Evolutionary conservation across 177 flowering plant species (phyloP).

Genomic region (Vitis hybrid): DNA sequence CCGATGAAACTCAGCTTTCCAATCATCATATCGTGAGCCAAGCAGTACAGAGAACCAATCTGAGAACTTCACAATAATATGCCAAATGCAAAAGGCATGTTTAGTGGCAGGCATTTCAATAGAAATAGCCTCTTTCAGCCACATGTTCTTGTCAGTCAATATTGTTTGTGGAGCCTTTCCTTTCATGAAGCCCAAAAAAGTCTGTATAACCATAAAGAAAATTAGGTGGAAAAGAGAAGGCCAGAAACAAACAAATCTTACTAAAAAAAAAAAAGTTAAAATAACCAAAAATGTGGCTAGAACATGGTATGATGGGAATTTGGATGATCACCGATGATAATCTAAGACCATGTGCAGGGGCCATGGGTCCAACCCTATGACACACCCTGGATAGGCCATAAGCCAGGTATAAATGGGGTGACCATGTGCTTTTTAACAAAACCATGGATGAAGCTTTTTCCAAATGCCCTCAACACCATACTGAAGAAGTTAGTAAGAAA

Average conservation of each 20-base stretch:
- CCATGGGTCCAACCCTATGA: too few species aligned
- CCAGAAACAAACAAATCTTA: not conserved
- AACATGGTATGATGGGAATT: too few species aligned
- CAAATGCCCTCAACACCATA: too few species aligned
- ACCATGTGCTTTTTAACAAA: too few species aligned
- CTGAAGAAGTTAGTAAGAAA: too few species aligned
- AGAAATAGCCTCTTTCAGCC: slow-evolving; percentile 73
- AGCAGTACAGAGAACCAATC: slow-evolving; percentile 66
- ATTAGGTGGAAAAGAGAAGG: not conserved
- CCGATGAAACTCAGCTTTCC: slow-evolving; percentile 68
- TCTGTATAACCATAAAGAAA: slow-evolving; percentile 27
- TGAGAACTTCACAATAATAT: slow-evolving; percentile 60
- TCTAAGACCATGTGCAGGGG: too few species aligned
- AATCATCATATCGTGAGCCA: slow-evolving; percentile 58
- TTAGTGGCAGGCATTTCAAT: slow-evolving; percentile 59
- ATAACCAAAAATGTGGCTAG: not conserved
- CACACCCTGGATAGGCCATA: too few species aligned
- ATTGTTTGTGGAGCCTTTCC: slow-evolving; percentile 71
- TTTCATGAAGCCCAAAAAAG: slow-evolving; percentile 62
- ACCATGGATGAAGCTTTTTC: too few species aligned
- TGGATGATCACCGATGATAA: too few species aligned
- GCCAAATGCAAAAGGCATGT: slow-evolving; percentile 81
- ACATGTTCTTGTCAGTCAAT: slow-evolving; percentile 67
- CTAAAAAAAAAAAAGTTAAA: not conserved
- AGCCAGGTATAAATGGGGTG: too few species aligned